These are phyloP conservation scores for Phytophthora cryptogea DNA, from an alignment of 352 stramenopile genomes.

Conservation along the genomic window DNA sequence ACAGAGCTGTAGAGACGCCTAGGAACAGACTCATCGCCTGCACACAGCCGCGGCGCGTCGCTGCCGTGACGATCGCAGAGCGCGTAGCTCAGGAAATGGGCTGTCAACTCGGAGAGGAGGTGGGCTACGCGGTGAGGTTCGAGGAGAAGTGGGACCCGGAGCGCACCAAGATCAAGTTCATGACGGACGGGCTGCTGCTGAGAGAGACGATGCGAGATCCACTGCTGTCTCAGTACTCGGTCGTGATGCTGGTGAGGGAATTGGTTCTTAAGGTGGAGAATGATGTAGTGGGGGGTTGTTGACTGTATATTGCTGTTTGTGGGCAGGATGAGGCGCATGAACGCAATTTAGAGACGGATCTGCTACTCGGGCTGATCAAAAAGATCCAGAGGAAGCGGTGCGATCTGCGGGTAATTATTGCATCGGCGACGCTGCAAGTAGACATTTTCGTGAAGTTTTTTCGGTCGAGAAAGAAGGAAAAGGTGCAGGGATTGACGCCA, in stretches of 20 bases:
- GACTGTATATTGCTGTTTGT: constrained; percentile 3
- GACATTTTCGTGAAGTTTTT: constrained; percentile 93
- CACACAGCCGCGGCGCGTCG: constrained; percentile 95
- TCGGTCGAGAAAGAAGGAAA: constrained; percentile 51
- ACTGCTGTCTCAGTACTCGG: constrained; percentile 75
- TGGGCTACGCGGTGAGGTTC: constrained; percentile 99
- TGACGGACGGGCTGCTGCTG: constrained; percentile 99
- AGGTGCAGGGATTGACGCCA: background rate
- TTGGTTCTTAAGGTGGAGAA: background rate
- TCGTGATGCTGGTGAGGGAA: constrained; percentile 73
- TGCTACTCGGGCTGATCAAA: constrained; percentile 95
- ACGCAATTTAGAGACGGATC: constrained; percentile 92
- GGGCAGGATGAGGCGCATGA: constrained; percentile 94
- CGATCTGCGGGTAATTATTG: constrained; percentile 89
- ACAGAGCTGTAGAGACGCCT: constrained; percentile 1
- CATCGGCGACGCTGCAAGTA: constrained; percentile 79
- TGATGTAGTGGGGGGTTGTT: background rate
- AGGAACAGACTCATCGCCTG: constrained; percentile 76
- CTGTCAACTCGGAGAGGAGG: constrained; percentile 92
- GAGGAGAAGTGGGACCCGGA: constrained; percentile 92
- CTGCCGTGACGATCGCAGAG: constrained; percentile 97
- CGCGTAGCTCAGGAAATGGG: constrained; percentile 98
- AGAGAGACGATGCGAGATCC: constrained; percentile 92
- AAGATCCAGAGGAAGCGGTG: constrained; percentile 92
- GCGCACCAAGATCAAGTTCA: constrained; percentile 97